A percentile compares a stretch with the other conserved stretches of the same genome.
Conservation (phyloP, 176 grass and related monocot species). For the Calamus simplicifolius region DNA sequence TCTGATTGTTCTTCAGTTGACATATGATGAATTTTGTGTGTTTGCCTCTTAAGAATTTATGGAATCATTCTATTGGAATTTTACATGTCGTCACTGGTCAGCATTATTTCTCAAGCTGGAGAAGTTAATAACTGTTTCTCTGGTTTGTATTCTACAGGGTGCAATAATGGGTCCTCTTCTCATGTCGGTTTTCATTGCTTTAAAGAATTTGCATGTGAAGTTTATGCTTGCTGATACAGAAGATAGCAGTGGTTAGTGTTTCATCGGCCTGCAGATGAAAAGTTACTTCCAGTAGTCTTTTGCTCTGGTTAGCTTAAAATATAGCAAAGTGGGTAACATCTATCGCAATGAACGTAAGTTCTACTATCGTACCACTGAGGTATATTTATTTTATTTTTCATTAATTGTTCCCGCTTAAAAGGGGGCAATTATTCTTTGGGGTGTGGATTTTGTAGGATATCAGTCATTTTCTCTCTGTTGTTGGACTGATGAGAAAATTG, state of each 20-base stretch:
- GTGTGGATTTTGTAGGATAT: constrained; percentile 8
- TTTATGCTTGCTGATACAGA: constrained; percentile 81
- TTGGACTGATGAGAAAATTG: constrained; percentile 13
- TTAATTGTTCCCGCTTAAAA: neutral
- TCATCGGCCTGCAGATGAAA: neutral
- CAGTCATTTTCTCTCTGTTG: neutral
- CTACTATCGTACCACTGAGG: neutral
- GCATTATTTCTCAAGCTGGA: too few relatives aligned
- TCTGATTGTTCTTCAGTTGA: too few relatives aligned
- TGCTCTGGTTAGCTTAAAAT: too few relatives aligned
- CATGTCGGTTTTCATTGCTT: constrained; percentile 77
- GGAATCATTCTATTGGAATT: too few relatives aligned
- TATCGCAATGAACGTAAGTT: too few relatives aligned
- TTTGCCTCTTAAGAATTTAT: too few relatives aligned
- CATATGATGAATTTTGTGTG: too few relatives aligned
- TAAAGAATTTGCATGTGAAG: constrained; percentile 90
- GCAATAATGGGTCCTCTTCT: constrained; percentile 94
- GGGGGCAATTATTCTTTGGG: constrained; percentile 12
- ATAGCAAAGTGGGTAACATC: too few relatives aligned
- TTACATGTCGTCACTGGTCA: too few relatives aligned
- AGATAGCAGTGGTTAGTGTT: constrained; percentile 38
- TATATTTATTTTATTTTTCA: neutral
- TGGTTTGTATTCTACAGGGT: constrained; percentile 44
- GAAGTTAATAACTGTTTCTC: neutral
- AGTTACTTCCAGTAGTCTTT: too few relatives aligned